These are phyloP conservation scores for Gryganskiella cystojenkinii DNA, from an alignment of 192 early-diverging fungal species.

Conservation along the genomic window DNA sequence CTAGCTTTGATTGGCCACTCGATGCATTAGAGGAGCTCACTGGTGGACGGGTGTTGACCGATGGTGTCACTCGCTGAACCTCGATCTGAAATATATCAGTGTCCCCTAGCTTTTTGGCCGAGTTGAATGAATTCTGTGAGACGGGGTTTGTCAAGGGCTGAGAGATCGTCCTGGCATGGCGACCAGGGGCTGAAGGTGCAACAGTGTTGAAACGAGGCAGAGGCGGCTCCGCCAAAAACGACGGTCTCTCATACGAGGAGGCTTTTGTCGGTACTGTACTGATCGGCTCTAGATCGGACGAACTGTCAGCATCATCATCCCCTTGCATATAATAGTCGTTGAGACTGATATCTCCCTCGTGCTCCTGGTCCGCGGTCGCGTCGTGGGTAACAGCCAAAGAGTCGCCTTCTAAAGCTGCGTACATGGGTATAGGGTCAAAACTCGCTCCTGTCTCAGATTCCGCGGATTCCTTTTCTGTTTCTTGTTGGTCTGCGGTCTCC, in stretches of 20 bases:
- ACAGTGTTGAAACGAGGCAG: slow-evolving; percentile 21
- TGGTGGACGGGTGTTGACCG: neutral
- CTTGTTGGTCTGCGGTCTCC: too few relatives aligned
- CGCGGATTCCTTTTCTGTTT: neutral
- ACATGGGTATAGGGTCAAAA: slow-evolving; percentile 31
- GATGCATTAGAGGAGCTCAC: neutral
- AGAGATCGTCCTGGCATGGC: slow-evolving; percentile 2
- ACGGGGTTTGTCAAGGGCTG: slow-evolving; percentile 19
- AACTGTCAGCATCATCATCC: neutral
- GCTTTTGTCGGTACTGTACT: neutral
- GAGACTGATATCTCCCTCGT: neutral
- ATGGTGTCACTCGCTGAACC: slow-evolving; percentile 11
- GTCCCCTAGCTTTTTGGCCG: neutral
- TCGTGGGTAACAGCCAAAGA: slow-evolving; percentile 11
- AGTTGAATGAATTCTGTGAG: neutral
- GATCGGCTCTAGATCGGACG: neutral
- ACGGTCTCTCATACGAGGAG: slow-evolving; percentile 18
- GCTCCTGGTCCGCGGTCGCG: neutral
- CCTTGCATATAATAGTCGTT: neutral
- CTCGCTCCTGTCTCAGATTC: neutral
- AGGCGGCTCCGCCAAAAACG: slow-evolving; percentile 4
- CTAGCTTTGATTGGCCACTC: neutral
- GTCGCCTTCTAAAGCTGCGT: slow-evolving; percentile 31
- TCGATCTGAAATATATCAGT: slow-evolving; percentile 19
- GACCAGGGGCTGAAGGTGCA: neutral